Conservation (phyloP, 2,329 filamentous ascomycete genomes). For the Zymoseptoria passerinii region DNA sequence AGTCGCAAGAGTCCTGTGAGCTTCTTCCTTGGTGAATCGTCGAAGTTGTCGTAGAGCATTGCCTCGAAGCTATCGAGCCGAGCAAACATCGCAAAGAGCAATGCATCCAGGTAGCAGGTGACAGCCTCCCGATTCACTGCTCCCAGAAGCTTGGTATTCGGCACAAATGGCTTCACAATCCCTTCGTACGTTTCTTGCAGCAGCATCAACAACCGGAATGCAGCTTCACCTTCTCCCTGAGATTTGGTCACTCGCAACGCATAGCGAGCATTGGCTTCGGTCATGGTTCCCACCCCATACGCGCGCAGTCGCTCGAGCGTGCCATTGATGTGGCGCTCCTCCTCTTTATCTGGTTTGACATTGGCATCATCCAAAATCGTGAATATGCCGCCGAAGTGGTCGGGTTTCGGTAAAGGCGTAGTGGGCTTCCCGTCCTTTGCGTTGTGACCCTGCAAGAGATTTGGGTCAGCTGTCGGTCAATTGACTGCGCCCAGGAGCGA, state of each 20-base stretch:
- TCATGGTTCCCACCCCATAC: slow-evolving; percentile 47
- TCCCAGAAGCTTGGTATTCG: slow-evolving; percentile 64
- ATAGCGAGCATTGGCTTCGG: slow-evolving; percentile 56
- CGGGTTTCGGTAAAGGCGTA: slow-evolving; percentile 34
- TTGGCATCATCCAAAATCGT: slow-evolving; percentile 45
- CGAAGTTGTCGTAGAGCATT: slow-evolving; percentile 73
- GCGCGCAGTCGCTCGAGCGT: slow-evolving; percentile 46
- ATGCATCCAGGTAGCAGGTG: slow-evolving; percentile 88
- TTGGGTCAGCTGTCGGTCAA: not conserved
- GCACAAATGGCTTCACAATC: slow-evolving; percentile 65
- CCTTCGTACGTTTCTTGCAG: slow-evolving; percentile 76
- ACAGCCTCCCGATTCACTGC: slow-evolving; percentile 78
- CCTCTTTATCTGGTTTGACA: slow-evolving; percentile 49
- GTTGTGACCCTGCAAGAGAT: not conserved
- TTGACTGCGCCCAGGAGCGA: not conserved
- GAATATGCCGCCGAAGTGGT: slow-evolving; percentile 59
- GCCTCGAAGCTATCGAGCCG: slow-evolving; percentile 84
- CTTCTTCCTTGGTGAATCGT: slow-evolving; percentile 62
- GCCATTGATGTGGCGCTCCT: slow-evolving; percentile 48
- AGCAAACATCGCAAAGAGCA: slow-evolving; percentile 94
- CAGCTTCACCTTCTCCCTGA: slow-evolving; percentile 62
- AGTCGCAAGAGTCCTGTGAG: slow-evolving; percentile 71
- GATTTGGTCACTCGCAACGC: slow-evolving; percentile 55
- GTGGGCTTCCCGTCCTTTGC: slow-evolving; percentile 19
- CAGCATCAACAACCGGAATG: slow-evolving; percentile 67